Evolutionary conservation across 495 filamentous ascomycete genomes (phyloP), one percentile per base, ranked within the genome.

Genomic region (Aspergillus nanangensis): DNA sequence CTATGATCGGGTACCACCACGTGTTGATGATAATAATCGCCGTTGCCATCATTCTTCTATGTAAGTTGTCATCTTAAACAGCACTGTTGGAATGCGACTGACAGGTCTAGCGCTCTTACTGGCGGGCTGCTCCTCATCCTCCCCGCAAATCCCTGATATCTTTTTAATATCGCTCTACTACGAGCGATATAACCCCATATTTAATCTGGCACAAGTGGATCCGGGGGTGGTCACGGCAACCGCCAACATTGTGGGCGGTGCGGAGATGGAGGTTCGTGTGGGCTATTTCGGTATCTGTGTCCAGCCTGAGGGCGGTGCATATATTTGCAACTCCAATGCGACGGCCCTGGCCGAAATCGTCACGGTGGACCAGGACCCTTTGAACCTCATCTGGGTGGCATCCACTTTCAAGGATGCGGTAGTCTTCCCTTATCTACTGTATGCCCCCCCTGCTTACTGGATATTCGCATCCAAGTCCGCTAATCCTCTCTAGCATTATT

Each of bases 1-100:
- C 93, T 47, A 89, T 95, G 70, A 82, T 99, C 49, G 93, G 94
- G 50, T 99, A 97, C 69, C 93, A 99, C 69, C 93, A 99, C 80
- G 87, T 96, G 37, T 77, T 99, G 53, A 97, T 99, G 93, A 87
- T 97, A 53, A 70, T 99, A 41, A 95, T 98, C 57, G 90, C 89
- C 29, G 75, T 96, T 36, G 79, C 91, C 1, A 96, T 98, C 60
- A 93, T 98, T 67, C 71, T 98, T 61, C 78, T 98, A 45, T 97
- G 92, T 97, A 75, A 69, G 92, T 39, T 17, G 4, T 29, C 31
- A 23, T n/a, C 15, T 1, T 9, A 37, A 20, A 36, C 17, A 36
- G 36, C 15, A 11, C 9, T 4, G 13, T 29, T 24, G 45, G 54
- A 56, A 60, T 63, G 52, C 36, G 11, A 41, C 57, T 66, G 56